Percentiles rank a stretch among this genome's conserved stretches.
Conservation (phyloP, 306 rosid genomes). For the Cotoneaster glaucophyllus region DNA sequence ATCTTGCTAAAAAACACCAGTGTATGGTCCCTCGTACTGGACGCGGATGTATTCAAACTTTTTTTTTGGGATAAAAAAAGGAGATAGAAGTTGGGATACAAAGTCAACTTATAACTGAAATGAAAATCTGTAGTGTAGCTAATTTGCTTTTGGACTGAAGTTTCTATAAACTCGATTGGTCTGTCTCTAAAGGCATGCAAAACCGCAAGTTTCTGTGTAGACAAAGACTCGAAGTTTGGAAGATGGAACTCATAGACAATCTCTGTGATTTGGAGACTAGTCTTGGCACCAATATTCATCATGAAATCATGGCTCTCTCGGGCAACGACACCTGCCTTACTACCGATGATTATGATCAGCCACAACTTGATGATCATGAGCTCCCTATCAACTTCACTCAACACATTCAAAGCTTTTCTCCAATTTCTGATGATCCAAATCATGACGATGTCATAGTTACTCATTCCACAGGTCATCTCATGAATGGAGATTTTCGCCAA, state of each 20-base stretch:
- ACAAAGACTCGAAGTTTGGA: background rate
- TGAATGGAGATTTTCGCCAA: slow-evolving; percentile 2
- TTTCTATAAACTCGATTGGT: background rate
- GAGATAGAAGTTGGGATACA: background rate
- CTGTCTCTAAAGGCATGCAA: slow-evolving; percentile 3
- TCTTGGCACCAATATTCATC: slow-evolving; percentile 4
- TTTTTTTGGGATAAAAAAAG: background rate
- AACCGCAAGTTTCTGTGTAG: background rate
- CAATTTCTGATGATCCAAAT: slow-evolving; percentile 11
- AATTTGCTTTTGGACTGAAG: background rate
- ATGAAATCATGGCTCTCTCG: slow-evolving; percentile 22
- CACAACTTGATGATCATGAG: background rate
- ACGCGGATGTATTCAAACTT: background rate
- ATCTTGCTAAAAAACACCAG: background rate
- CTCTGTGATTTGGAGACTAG: slow-evolving; percentile 11
- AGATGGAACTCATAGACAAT: slow-evolving; percentile 20
- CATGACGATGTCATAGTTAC: slow-evolving; percentile 1
- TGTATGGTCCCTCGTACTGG: background rate
- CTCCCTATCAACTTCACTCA: slow-evolving; percentile 17
- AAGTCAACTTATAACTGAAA: slow-evolving; percentile 9
- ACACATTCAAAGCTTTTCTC: background rate
- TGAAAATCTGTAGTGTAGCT: background rate
- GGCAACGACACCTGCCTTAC: background rate
- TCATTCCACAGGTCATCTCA: slow-evolving; percentile 9
- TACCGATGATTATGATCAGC: background rate